Evolutionary conservation across 192 early-diverging fungal genomes (phyloP).

Genomic region (Spizellomyces sp.): DNA sequence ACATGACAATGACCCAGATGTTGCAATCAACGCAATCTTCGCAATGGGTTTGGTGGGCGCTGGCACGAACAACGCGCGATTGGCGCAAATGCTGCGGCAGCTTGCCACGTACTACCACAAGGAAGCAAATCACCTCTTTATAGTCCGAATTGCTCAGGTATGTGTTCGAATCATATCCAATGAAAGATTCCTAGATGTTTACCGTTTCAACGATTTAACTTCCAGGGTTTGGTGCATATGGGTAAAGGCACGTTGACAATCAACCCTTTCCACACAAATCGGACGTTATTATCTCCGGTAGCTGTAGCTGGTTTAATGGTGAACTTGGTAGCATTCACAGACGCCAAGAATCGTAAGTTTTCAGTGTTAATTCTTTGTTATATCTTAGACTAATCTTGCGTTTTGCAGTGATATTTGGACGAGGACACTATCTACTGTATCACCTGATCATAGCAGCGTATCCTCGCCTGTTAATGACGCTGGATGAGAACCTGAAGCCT

Average conservation of each 20-base stretch:
- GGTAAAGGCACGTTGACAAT: conserved; percentile 98
- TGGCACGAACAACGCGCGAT: conserved; percentile 97
- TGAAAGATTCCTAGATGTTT: no score
- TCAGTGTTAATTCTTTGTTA: conserved; percentile 1
- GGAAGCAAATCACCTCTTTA: conserved; percentile 83
- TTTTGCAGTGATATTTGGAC: conserved; percentile 76
- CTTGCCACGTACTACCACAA: conserved; percentile 97
- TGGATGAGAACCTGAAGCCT: conserved; percentile 86
- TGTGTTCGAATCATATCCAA: no score
- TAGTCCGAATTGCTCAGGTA: conserved; percentile 77
- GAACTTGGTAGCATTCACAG: conserved; percentile 88
- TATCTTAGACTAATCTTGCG: conserved; percentile 9
- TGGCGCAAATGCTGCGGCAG: conserved; percentile 97
- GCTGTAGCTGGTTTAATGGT: conserved; percentile 86
- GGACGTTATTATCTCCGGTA: conserved; percentile 87
- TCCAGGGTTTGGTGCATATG: conserved; percentile 80
- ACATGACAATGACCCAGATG: conserved; percentile 95
- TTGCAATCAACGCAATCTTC: conserved; percentile 95
- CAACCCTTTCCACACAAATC: conserved; percentile 93
- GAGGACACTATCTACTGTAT: conserved; percentile 93
- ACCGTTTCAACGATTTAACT: no score
- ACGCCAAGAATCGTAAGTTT: conserved; percentile 78
- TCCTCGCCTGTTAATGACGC: conserved; percentile 96
- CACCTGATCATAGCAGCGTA: conserved; percentile 93
- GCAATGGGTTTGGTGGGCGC: conserved; percentile 99